A percentile compares a stretch with the other conserved stretches of the same genome.
Evolutionary conservation across 2,329 filamentous ascomycete genomes (phyloP).

Genomic region (Phoma sp.): DNA sequence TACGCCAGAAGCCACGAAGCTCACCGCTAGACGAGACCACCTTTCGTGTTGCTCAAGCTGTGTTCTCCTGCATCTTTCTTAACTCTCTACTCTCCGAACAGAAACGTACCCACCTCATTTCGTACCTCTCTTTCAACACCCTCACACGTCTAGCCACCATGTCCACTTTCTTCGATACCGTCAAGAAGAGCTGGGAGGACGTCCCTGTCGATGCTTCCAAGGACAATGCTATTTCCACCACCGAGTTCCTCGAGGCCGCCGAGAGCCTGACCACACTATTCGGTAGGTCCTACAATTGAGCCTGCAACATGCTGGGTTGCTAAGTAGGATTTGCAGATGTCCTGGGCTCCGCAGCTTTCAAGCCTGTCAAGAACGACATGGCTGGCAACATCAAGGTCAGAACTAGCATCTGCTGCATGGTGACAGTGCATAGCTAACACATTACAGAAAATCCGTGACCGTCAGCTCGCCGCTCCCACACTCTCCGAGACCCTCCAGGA

Average conservation of each 20-base stretch:
- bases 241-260: constrained; percentile 87
- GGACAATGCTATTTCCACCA: constrained; percentile 79
- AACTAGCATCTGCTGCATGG: neutral
- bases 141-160: constrained; percentile 25
- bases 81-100: neutral
- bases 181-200: constrained; percentile 82
- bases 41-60: constrained; percentile 11
- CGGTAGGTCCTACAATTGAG: constrained; percentile 59
- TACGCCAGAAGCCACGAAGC: constrained; percentile 18
- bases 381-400: constrained; percentile 84
- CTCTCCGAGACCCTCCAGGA: constrained; percentile 86
- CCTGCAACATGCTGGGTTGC: neutral
- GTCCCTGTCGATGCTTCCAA: constrained; percentile 77
- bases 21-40: constrained; percentile 20
- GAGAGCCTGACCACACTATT: constrained; percentile 88
- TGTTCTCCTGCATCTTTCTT: neutral
- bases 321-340: constrained; percentile 55
- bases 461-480: constrained; percentile 76
- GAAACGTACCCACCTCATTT: neutral
- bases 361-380: constrained; percentile 90
- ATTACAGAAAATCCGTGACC: constrained; percentile 81
- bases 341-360: constrained; percentile 75
- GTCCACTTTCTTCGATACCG: constrained; percentile 80
- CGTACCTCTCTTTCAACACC: neutral
- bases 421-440: neutral